These are phyloP conservation scores for Clonostachys byssicola DNA, from an alignment of 2,329 filamentous ascomycete species.

Conservation along the genomic window DNA sequence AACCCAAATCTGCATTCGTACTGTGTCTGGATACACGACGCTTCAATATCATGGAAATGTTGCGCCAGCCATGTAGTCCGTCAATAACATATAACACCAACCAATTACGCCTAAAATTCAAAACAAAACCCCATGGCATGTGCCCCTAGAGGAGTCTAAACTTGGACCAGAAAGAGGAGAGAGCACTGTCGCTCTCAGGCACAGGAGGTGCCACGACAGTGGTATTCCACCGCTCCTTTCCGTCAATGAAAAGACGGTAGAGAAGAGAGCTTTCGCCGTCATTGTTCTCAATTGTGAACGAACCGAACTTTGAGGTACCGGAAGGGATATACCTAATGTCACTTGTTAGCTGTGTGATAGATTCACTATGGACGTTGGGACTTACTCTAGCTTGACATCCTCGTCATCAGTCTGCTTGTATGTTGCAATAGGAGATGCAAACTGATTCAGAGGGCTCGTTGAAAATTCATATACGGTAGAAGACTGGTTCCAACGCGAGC, in stretches of 20 bases:
- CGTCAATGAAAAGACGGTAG: slow-evolving; percentile 81
- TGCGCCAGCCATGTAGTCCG: no score
- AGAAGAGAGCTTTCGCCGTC: slow-evolving; percentile 65
- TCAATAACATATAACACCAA: no score
- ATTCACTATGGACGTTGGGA: slow-evolving; percentile 10
- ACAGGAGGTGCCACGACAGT: slow-evolving; percentile 26
- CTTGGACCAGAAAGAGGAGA: slow-evolving; percentile 3
- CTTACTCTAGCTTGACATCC: slow-evolving; percentile 81
- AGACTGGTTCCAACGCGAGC: slow-evolving; percentile 57
- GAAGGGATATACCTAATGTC: slow-evolving; percentile 57
- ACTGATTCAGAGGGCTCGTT: slow-evolving; percentile 87
- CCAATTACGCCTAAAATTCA: no score
- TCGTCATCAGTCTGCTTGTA: slow-evolving; percentile 79
- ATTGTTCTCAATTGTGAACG: slow-evolving; percentile 65
- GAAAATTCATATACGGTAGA: slow-evolving; percentile 85
- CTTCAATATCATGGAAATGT: no score
- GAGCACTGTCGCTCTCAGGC: slow-evolving; percentile 1
- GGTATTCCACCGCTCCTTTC: slow-evolving; percentile 68
- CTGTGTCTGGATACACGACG: no score
- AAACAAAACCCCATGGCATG: no score
- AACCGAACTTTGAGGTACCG: slow-evolving; percentile 82
- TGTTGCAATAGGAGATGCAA: slow-evolving; percentile 80
- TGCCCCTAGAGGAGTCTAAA: neutral
- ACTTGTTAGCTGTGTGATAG: neutral
- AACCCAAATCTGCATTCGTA: no score